phyloP scores from a whole-genome alignment of 1,139 yeast species.

The Hanseniaspora sp. region DNA sequence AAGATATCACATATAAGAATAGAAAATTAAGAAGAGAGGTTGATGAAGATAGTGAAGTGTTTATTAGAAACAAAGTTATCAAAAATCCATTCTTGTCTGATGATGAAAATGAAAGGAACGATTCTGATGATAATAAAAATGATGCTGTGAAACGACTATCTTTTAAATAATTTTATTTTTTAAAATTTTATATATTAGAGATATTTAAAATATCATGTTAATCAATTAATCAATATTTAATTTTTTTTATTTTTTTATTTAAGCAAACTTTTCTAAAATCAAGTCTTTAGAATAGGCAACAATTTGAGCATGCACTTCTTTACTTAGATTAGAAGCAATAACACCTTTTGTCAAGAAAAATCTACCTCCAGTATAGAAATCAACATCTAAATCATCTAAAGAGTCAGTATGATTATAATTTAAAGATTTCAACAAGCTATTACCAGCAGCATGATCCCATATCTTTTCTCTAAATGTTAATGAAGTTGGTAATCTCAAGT shows the following conservation, averaged over 20 bases:
- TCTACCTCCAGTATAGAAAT: constrained; percentile 69
- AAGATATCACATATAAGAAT: constrained; percentile 2
- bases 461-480: constrained; percentile 77
- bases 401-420: constrained; percentile 89
- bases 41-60: constrained; percentile 16
- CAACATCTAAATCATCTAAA: constrained; percentile 42
- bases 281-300: constrained; percentile 29
- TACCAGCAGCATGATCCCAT: constrained; percentile 99
- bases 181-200: neutral
- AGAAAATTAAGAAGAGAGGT: neutral
- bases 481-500: constrained; percentile 73
- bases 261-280: constrained; percentile 8
- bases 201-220: neutral
- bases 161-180: constrained; percentile 8
- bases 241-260: neutral
- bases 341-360: constrained; percentile 76
- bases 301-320: constrained; percentile 47
- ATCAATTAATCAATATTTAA: neutral
- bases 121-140: neutral
- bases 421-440: constrained; percentile 71
- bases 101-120: constrained; percentile 15
- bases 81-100: constrained; percentile 23
- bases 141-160: neutral
- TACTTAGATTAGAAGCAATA: constrained; percentile 61
- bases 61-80: constrained; percentile 14